A percentile compares a stretch with the other conserved stretches of the same genome.
phyloP scores from a whole-genome alignment of 2,329 filamentous ascomycete genomes.

The Chrysoporthe austroafricana region DNA sequence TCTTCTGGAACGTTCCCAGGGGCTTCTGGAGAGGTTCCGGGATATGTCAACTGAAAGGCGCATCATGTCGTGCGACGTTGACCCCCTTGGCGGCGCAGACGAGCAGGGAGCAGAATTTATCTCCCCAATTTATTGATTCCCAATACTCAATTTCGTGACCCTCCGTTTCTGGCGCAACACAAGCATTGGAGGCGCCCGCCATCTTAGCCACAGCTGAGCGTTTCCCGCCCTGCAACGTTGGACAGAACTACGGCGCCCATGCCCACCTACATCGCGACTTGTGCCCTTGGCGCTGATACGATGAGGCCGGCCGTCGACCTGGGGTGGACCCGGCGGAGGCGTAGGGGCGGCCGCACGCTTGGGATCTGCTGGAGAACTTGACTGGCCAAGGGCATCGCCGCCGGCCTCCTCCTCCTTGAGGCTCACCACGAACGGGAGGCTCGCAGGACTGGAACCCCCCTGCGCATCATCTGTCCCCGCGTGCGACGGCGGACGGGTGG shows the following conservation, averaged over 20 bases:
- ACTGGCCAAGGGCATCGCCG: background rate
- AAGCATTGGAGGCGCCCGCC: background rate
- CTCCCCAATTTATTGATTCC: background rate
- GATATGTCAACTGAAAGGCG: conserved; percentile 10
- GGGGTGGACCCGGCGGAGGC: background rate
- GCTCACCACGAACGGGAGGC: background rate
- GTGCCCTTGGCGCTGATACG: background rate
- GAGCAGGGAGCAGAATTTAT: background rate
- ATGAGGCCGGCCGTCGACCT: background rate
- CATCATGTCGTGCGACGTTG: conserved; percentile 11
- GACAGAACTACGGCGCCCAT: conserved; percentile 9
- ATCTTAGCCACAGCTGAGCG: background rate
- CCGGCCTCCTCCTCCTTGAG: background rate
- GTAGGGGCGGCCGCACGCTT: background rate
- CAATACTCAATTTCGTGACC: background rate
- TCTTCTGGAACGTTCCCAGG: background rate
- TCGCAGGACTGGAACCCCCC: background rate
- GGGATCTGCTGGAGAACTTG: background rate
- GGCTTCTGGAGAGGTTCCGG: conserved; percentile 22
- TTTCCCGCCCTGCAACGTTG: conserved; percentile 19
- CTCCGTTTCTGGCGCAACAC: conserved; percentile 4
- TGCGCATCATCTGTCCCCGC: background rate
- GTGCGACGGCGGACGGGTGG: conserved; percentile 21
- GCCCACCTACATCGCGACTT: background rate
- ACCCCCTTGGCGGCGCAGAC: background rate